These are phyloP conservation scores for Fusarium sp. DNA, from an alignment of 2,329 filamentous ascomycete species.

Conservation along the genomic window DNA sequence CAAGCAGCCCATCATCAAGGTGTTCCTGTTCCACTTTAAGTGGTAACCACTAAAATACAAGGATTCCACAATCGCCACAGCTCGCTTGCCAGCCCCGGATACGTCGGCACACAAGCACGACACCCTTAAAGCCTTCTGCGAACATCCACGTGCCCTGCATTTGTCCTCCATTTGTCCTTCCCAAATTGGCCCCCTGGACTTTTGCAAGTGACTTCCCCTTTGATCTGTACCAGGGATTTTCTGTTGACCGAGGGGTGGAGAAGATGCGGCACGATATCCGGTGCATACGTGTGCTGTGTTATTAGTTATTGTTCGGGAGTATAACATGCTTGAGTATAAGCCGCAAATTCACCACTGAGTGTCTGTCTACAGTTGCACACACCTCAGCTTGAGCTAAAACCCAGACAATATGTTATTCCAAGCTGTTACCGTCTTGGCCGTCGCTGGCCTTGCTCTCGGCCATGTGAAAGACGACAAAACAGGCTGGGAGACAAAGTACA, in stretches of 20 bases:
- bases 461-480: slow-evolving; percentile 15
- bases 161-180: slow-evolving; percentile 21
- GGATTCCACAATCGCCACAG: background rate
- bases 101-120: slow-evolving; percentile 34
- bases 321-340: background rate
- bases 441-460: slow-evolving; percentile 48
- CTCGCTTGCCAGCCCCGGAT: slow-evolving; percentile 30
- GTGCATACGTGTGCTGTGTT: background rate
- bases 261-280: slow-evolving; percentile 27
- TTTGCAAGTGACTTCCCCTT: background rate
- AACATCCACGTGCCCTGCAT: slow-evolving; percentile 32
- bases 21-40: background rate
- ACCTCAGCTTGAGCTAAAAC: background rate
- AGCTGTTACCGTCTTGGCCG: slow-evolving; percentile 44
- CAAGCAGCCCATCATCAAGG: background rate
- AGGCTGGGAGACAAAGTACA: slow-evolving; percentile 60
- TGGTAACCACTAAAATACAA: background rate
- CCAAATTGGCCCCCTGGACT: background rate
- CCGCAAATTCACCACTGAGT: background rate
- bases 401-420: slow-evolving; percentile 36
- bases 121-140: background rate
- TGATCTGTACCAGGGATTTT: slow-evolving; percentile 1
- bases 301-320: background rate
- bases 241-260: slow-evolving; percentile 24
- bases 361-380: background rate